Conservation (phyloP, 2,329 filamentous ascomycete species). For the Ceratocystis smalleyi region DNA sequence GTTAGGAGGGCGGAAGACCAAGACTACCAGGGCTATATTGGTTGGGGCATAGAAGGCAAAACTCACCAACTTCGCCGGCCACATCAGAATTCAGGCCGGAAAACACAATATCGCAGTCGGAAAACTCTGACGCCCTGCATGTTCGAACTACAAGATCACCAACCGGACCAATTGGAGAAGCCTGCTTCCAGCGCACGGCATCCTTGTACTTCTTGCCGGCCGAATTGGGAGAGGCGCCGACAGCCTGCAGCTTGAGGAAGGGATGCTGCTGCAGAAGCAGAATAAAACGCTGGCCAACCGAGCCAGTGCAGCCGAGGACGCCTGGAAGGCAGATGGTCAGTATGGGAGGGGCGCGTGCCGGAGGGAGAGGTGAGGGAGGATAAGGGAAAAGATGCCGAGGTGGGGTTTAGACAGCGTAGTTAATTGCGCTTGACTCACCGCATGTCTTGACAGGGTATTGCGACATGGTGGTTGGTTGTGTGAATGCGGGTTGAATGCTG, state of each 20-base stretch:
- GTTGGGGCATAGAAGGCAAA: not conserved
- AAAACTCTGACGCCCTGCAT: constrained; percentile 68
- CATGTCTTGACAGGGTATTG: constrained; percentile 43
- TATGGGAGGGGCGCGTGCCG: not conserved
- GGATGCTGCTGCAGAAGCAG: constrained; percentile 80
- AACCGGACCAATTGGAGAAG: constrained; percentile 62
- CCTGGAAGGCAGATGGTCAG: constrained; percentile 27
- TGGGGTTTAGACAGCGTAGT: not conserved
- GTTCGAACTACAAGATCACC: constrained; percentile 72
- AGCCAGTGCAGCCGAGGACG: constrained; percentile 83
- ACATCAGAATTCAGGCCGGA: constrained; percentile 85
- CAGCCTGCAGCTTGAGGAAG: constrained; percentile 67
- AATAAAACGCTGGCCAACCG: constrained; percentile 90
- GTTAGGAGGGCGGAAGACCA: not conserved
- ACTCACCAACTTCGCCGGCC: constrained; percentile 72
- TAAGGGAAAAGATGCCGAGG: constrained; percentile 1
- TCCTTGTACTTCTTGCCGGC: constrained; percentile 90
- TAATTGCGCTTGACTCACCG: constrained; percentile 28
- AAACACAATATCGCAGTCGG: constrained; percentile 85
- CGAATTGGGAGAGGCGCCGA: constrained; percentile 78
- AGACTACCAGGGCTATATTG: not conserved
- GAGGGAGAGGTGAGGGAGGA: constrained; percentile 16
- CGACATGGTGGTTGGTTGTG: constrained; percentile 17
- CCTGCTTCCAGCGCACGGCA: constrained; percentile 91
- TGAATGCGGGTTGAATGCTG: too few species aligned